Evolutionary conservation across 2,329 filamentous ascomycete genomes (phyloP).

Genomic region (Coniella lustricola): DNA sequence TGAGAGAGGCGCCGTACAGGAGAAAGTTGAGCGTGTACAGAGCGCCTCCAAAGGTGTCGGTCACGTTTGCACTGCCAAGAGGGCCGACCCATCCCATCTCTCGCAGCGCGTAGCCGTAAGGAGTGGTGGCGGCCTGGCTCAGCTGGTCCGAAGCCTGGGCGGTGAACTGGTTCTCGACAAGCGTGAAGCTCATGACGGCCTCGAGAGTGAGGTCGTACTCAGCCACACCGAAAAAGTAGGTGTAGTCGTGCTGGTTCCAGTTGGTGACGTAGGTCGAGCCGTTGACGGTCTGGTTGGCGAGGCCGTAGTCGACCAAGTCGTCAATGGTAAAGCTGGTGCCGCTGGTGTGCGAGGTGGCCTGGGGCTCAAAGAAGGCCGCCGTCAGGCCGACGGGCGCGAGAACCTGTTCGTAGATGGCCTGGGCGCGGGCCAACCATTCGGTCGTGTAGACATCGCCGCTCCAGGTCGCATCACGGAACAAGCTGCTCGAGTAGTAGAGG

Average conservation of each 20-base stretch:
- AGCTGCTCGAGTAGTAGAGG: slow-evolving; percentile 30
- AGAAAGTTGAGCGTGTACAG: slow-evolving; percentile 47
- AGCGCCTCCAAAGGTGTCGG: slow-evolving; percentile 41
- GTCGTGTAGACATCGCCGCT: slow-evolving; percentile 34
- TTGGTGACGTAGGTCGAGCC: slow-evolving; percentile 20
- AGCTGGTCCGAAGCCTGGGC: slow-evolving; percentile 37
- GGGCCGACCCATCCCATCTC: slow-evolving; percentile 46
- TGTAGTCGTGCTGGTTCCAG: slow-evolving; percentile 50
- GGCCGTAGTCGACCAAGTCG: slow-evolving; percentile 32
- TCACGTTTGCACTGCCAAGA: slow-evolving; percentile 37
- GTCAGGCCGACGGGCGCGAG: slow-evolving; percentile 32
- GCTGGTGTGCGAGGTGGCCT: slow-evolving; percentile 41
- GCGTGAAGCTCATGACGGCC: slow-evolving; percentile 36
- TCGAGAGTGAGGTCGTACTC: slow-evolving; percentile 34
- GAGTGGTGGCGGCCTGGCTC: slow-evolving; percentile 31
- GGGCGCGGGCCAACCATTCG: slow-evolving; percentile 38
- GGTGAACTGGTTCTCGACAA: slow-evolving; percentile 38
- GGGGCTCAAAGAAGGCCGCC: slow-evolving; percentile 40
- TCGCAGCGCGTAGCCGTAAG: slow-evolving; percentile 39
- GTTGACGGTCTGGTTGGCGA: slow-evolving; percentile 28
- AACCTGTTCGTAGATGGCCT: slow-evolving; percentile 36
- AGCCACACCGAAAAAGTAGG: slow-evolving; percentile 43
- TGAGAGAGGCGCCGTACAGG: slow-evolving; percentile 39
- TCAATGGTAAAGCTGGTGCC: slow-evolving; percentile 41
- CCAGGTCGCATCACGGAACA: slow-evolving; percentile 37